These are phyloP conservation scores for Xerocomus brunneocitrinus DNA, from an alignment of 768 basidiomycete genomes.

Conservation along the genomic window DNA sequence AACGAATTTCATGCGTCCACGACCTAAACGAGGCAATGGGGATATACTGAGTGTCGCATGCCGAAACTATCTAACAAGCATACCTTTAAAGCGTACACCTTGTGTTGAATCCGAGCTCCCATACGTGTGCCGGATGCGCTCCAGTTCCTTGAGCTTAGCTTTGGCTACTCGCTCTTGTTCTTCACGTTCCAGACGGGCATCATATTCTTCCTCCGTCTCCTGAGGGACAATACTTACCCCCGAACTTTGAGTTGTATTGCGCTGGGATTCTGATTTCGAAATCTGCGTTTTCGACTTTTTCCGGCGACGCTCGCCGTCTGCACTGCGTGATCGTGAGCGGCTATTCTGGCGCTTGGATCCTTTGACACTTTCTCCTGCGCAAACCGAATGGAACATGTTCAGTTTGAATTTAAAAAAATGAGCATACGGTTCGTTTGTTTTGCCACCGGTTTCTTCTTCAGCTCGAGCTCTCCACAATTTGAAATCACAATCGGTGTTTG, in stretches of 20 bases:
- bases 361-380: constrained; percentile 6
- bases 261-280: constrained; percentile 3
- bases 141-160: constrained; percentile 44
- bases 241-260: background rate
- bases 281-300: constrained; percentile 26
- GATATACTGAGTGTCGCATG: background rate
- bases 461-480: constrained; percentile 83
- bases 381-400: background rate
- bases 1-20: constrained; percentile 64
- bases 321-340: constrained; percentile 28
- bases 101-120: constrained; percentile 31
- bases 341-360: constrained; percentile 19
- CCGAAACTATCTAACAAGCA: background rate
- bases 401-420: background rate
- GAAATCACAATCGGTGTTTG: constrained; percentile 58
- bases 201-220: constrained; percentile 74
- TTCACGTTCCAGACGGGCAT: constrained; percentile 60
- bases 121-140: constrained; percentile 40
- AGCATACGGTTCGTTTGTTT: constrained; percentile 15
- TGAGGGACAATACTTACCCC: constrained; percentile 12
- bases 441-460: constrained; percentile 35
- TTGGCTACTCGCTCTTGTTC: constrained; percentile 55
- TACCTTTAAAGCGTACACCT: constrained; percentile 66
- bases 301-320: constrained; percentile 22
- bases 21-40: constrained; percentile 34